Conservation (phyloP, 2,329 filamentous ascomycete species). For the Cladosporium sp. region DNA sequence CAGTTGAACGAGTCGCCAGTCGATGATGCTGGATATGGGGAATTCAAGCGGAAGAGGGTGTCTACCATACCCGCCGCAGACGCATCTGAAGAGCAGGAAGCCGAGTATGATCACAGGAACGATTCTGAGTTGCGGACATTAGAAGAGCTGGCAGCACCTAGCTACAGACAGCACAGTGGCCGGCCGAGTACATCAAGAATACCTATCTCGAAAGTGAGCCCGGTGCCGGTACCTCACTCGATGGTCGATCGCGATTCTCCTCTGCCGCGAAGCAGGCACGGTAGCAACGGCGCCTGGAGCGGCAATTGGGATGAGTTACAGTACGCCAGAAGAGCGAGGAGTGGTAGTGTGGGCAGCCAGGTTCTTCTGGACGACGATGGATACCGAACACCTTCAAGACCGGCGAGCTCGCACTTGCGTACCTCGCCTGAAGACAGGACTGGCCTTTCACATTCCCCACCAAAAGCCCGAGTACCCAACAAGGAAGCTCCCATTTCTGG, state of each 20-base stretch:
- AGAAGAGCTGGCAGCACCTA: slow-evolving; percentile 64
- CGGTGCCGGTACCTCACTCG: slow-evolving; percentile 67
- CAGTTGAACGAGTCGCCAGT: slow-evolving; percentile 18
- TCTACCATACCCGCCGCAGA: slow-evolving; percentile 35
- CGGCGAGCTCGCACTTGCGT: slow-evolving; percentile 26
- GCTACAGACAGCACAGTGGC: slow-evolving; percentile 43
- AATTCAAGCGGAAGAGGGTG: slow-evolving; percentile 21
- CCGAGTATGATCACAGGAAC: slow-evolving; percentile 42
- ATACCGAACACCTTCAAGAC: slow-evolving; percentile 38
- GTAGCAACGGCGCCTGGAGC: slow-evolving; percentile 53
- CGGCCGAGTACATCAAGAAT: slow-evolving; percentile 68
- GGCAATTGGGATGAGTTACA: slow-evolving; percentile 46
- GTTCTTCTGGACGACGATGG: slow-evolving; percentile 47
- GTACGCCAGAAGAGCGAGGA: slow-evolving; percentile 56
- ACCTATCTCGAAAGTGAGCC: slow-evolving; percentile 76
- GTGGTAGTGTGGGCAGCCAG: slow-evolving; percentile 59
- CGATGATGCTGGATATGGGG: slow-evolving; percentile 17
- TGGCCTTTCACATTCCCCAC: slow-evolving; percentile 24
- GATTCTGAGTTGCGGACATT: slow-evolving; percentile 71
- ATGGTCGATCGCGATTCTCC: slow-evolving; percentile 71
- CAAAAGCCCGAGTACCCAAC: slow-evolving; percentile 37
- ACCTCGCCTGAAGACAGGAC: slow-evolving; percentile 19
- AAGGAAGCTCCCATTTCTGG: slow-evolving; percentile 35
- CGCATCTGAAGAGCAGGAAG: slow-evolving; percentile 33
- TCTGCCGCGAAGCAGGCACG: slow-evolving; percentile 55